Base-by-base conservation (phyloP, 257 asterid species). In the Plantago ovata region DNA sequence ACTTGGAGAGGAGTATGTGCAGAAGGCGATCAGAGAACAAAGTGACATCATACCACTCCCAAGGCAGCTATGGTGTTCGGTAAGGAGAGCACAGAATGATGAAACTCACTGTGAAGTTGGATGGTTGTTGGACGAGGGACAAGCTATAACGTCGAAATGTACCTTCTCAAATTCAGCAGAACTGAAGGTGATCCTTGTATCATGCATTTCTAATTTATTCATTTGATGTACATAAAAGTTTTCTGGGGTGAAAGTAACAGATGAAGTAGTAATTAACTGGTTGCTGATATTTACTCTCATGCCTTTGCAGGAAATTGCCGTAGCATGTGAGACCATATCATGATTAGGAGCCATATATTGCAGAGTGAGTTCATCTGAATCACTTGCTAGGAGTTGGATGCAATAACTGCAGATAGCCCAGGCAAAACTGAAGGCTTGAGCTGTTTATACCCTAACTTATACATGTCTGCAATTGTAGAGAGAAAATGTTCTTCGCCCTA, bases 21-120 rank as follows among this genome's bases (percentile, higher is more conserved):
- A 63, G 63, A 47, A 77, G 76, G 51, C 75, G 9, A 59, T 60
- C 14, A 81, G 94, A 79, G 79, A 78, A 14, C 80, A 65, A 7
- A 36, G 40, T 18, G 63, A 61, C 64, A 81, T 85, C 44, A 63
- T 82, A 64, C 58, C 85, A 45, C 89, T 91, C 33, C 98, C 98
- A 5, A 91, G 75, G 76, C 81, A 83, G 46, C 77, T 91, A 13
- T 91, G 98, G 96, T 87, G 86, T 69, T 87, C 87, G 3, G 44
- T 77, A 49, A 71, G 64, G 62, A 67, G 15, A 36, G 45, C 46
- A 6, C 74, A 60, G 19, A 68, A 58, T 19, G 38, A 40, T 0
- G 81, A 58, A 71, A 77, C 81, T 64, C 72, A 52, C 51, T 79
- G 85, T 56, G 92, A 87, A 59, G 96, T 77, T 7, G 96, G 98